A percentile compares a stretch with the other conserved stretches of the same genome.
Evolutionary conservation across 2,329 filamentous ascomycete species (phyloP).

Genomic region (Thielaviopsis punctulata): DNA sequence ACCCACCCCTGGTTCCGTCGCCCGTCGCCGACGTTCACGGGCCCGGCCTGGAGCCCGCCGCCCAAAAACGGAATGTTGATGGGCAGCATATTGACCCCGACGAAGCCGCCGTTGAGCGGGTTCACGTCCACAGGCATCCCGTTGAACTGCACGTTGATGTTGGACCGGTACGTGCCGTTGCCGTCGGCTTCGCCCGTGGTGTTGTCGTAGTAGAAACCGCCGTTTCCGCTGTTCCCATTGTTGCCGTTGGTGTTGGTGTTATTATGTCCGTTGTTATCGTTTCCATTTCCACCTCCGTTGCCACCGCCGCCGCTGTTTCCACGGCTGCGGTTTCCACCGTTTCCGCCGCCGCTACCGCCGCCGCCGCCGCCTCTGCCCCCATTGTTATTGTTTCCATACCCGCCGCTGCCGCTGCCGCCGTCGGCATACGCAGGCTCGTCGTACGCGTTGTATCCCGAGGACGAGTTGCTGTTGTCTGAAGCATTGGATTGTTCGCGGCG

Average conservation of each 20-base stretch:
- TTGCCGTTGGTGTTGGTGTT: neutral
- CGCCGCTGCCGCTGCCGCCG: neutral
- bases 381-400: neutral
- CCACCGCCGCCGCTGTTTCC: neutral
- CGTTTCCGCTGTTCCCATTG: neutral
- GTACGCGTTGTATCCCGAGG: neutral
- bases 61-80: slow-evolving; percentile 3
- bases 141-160: slow-evolving; percentile 5
- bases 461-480: neutral
- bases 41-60: slow-evolving; percentile 2
- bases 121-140: slow-evolving; percentile 5
- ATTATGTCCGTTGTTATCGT: neutral
- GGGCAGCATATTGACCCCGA: slow-evolving; percentile 2
- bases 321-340: neutral
- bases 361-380: neutral
- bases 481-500: neutral
- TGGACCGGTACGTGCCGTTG: slow-evolving; percentile 2
- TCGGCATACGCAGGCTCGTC: neutral
- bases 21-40: neutral
- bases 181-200: neutral
- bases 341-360: neutral
- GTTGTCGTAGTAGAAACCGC: neutral
- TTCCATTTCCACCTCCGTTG: neutral
- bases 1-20: neutral
- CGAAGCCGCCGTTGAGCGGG: slow-evolving; percentile 1